Conservation (phyloP, 2,329 filamentous ascomycete genomes). For the Claviceps sp. region DNA sequence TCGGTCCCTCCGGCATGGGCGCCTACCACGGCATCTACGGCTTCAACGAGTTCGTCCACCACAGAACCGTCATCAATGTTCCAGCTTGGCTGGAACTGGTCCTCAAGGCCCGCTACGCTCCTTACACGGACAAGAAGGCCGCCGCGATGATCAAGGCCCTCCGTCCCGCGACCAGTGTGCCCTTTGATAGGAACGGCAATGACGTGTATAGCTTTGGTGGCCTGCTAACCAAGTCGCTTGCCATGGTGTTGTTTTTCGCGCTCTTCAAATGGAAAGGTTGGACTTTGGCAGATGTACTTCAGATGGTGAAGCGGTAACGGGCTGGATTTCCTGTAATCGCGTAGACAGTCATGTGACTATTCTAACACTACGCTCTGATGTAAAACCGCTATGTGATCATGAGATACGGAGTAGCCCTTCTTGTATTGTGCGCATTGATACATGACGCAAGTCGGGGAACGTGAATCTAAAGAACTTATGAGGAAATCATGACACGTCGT, state of each 20-base stretch:
- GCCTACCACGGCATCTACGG: constrained; percentile 29
- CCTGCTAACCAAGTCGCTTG: constrained; percentile 4
- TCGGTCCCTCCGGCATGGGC: constrained; percentile 30
- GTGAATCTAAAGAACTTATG: too few relatives aligned
- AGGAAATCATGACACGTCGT: too few relatives aligned
- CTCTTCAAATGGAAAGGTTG: constrained; percentile 5
- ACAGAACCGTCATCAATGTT: constrained; percentile 10
- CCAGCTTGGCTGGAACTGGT: constrained; percentile 9
- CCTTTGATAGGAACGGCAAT: constrained; percentile 6
- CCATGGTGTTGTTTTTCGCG: constrained; percentile 1
- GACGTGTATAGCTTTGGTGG: not conserved
- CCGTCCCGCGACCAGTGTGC: constrained; percentile 3
- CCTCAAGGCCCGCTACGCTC: constrained; percentile 10
- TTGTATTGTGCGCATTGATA: too few relatives aligned
- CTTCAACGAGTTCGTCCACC: constrained; percentile 21
- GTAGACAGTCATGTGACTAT: too few relatives aligned
- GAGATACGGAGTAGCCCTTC: too few relatives aligned
- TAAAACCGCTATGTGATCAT: too few relatives aligned
- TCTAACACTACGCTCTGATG: too few relatives aligned
- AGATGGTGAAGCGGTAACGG: not conserved
- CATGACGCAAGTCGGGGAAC: too few relatives aligned
- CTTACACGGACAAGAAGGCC: constrained; percentile 10
- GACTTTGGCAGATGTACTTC: constrained; percentile 2
- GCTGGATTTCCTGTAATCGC: not conserved
- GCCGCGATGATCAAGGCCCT: constrained; percentile 4